phyloP scores from a whole-genome alignment of 108 stramenopile genomes.

The Pseudonitzschia pungens region DNA sequence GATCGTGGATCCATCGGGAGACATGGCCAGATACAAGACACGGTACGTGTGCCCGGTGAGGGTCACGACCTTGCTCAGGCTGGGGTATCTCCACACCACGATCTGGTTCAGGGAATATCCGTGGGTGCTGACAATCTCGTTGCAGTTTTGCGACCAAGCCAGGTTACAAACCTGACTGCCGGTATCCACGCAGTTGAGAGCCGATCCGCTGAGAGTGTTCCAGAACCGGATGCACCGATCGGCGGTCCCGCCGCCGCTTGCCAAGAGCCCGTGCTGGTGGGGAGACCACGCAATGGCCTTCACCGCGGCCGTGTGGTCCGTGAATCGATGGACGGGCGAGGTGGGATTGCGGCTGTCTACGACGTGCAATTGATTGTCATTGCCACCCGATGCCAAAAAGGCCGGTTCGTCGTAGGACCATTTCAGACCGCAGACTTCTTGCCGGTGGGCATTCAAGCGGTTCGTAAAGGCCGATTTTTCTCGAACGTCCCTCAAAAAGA shows the following conservation, averaged over 20 bases:
- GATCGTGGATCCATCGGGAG: slow-evolving; percentile 95
- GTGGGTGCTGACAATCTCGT: slow-evolving; percentile 98
- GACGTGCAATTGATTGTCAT: slow-evolving; percentile 97
- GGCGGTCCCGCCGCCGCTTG: slow-evolving; percentile 97
- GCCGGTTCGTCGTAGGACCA: slow-evolving; percentile 94
- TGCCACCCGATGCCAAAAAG: slow-evolving; percentile 93
- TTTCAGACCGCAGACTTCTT: slow-evolving; percentile 97
- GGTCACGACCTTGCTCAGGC: slow-evolving; percentile 94
- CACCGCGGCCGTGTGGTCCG: slow-evolving; percentile 97
- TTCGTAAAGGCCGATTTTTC: slow-evolving; percentile 55
- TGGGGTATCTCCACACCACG: slow-evolving; percentile 89
- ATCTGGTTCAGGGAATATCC: slow-evolving; percentile 96
- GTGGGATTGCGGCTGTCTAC: slow-evolving; percentile 88
- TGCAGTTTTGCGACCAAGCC: slow-evolving; percentile 94
- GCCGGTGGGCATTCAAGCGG: slow-evolving; percentile 84
- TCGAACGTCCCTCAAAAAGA: slow-evolving; percentile 91
- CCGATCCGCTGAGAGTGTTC: slow-evolving; percentile 90
- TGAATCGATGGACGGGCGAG: slow-evolving; percentile 64
- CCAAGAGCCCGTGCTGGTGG: slow-evolving; percentile 95
- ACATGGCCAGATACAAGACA: slow-evolving; percentile 95
- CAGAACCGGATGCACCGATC: slow-evolving; percentile 98
- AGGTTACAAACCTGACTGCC: slow-evolving; percentile 98
- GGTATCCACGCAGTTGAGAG: slow-evolving; percentile 91
- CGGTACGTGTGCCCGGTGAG: slow-evolving; percentile 96
- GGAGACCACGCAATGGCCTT: slow-evolving; percentile 99